phyloP scores from a whole-genome alignment of 2,329 filamentous ascomycete species.

The Thielaviopsis musarum region DNA sequence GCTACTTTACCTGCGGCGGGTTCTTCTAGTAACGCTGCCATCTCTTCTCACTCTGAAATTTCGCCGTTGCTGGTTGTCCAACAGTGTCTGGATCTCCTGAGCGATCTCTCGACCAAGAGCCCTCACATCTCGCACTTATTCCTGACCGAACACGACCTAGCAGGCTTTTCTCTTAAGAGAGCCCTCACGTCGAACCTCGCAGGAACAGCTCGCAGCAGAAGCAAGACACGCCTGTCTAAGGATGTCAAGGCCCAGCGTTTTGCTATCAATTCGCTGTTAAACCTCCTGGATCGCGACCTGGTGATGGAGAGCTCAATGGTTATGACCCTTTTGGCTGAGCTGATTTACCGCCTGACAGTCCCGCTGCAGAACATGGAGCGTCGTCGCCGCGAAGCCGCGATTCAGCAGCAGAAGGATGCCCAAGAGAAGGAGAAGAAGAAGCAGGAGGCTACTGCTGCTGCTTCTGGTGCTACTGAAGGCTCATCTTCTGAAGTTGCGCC shows the following conservation, averaged over 20 bases:
- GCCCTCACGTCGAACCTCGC: conserved; percentile 21
- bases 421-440: conserved; percentile 5
- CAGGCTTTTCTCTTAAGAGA: conserved; percentile 58
- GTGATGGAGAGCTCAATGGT: conserved; percentile 95
- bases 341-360: conserved; percentile 76
- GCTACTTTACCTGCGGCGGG: conserved; percentile 22
- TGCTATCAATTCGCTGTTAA: conserved; percentile 79
- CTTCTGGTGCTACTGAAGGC: conserved; percentile 7
- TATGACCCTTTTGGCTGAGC: conserved; percentile 80
- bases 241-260: conserved; percentile 74
- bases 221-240: conserved; percentile 44
- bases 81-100: conserved; percentile 76
- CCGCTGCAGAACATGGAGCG: conserved; percentile 70
- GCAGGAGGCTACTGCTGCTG: conserved; percentile 14
- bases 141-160: conserved; percentile 76
- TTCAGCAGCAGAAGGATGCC: conserved; percentile 27
- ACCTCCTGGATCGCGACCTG: conserved; percentile 76
- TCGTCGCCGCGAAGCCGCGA: conserved; percentile 58
- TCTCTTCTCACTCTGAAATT: conserved; percentile 59
- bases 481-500: background rate
- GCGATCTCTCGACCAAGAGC: conserved; percentile 70
- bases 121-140: conserved; percentile 82
- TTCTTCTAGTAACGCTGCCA: background rate
- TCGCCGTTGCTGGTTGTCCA: conserved; percentile 92
- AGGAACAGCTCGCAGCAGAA: conserved; percentile 6